Evolutionary conservation across 2,329 filamentous ascomycete genomes (phyloP), one percentile per base, ranked within the genome.

Genomic region (Colletotrichum gloeosporioides): DNA sequence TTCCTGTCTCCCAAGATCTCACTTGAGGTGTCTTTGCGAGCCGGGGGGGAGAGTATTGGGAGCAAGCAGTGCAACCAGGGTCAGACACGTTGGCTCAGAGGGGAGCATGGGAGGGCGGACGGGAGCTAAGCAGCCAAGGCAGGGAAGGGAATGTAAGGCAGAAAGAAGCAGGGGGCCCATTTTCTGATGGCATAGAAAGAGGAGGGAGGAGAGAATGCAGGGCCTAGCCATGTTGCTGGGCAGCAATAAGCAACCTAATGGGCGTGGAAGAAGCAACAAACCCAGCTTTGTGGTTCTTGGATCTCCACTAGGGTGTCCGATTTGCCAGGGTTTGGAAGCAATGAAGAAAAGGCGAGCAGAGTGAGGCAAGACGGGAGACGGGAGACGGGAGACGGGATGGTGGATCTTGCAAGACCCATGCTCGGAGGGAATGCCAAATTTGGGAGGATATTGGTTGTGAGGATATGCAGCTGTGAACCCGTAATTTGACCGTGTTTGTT

Each of bases 1-100:
- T 78, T 75, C 36, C 67, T 77, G 75, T 75, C 34, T 67, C 67
- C 71, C 71, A 75, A 71, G 71, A 77, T 77, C 75, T 67, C 44
- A 73, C 70, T 72, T 65, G 64, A 73, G 64, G 32, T 59, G 73
- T 69, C 22, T 22, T 69, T 76, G 64, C 70, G 32, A 76, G 70
- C 70, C 34, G 57, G 73, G 70, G 22, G 64, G 57, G 49, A 39
- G 22, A 39, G 12, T n/a, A 68, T 57, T 73, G 57, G 64, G 68
- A 59, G 57, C 64, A 73, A 69, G 69, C 39, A 27, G 73, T 68
- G 57, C 69, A 27, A 73, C 70, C 27, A 44, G 64, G 64, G 73
- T 64, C 55, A 59, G 57, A 74, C 55, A 70, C 18, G 59, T 74
- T 73, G 57, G 73, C 32, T 34, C 34, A 34, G 29, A 59, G 29